Percentiles rank a stretch among this genome's conserved stretches.
phyloP scores from a whole-genome alignment of 352 stramenopile species.

The Globisporangium canariense region DNA sequence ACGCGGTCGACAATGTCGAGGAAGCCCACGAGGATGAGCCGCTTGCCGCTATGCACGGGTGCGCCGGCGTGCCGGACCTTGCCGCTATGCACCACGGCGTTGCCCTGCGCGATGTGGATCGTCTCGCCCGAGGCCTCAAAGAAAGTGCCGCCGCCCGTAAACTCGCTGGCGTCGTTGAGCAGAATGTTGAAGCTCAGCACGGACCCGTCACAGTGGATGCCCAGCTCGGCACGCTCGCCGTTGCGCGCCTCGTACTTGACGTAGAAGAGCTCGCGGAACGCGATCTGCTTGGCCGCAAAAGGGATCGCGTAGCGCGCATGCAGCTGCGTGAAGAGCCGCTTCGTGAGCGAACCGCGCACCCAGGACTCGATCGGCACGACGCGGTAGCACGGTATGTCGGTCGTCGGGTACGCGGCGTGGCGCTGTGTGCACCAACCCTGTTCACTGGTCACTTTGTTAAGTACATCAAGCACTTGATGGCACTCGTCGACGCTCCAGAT shows the following conservation, averaged over 20 bases:
- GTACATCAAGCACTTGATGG: slow-evolving; percentile 28
- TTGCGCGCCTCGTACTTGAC: slow-evolving; percentile 79
- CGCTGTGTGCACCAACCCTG: slow-evolving; percentile 76
- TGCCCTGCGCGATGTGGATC: slow-evolving; percentile 76
- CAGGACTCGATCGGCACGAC: slow-evolving; percentile 60
- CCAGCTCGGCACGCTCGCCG: slow-evolving; percentile 67
- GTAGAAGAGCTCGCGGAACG: slow-evolving; percentile 86
- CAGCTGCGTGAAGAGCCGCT: slow-evolving; percentile 61
- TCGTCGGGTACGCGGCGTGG: slow-evolving; percentile 81
- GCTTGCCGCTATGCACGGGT: slow-evolving; percentile 72
- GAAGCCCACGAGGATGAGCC: slow-evolving; percentile 92
- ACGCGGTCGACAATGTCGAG: slow-evolving; percentile 75
- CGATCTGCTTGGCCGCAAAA: slow-evolving; percentile 35
- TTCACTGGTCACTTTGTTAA: slow-evolving; percentile 34
- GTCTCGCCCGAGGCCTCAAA: slow-evolving; percentile 81
- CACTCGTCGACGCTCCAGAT: slow-evolving; percentile 61
- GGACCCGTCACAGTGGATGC: slow-evolving; percentile 91
- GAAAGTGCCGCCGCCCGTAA: slow-evolving; percentile 90
- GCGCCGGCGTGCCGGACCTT: slow-evolving; percentile 92
- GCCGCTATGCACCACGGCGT: slow-evolving; percentile 89
- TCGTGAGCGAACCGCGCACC: slow-evolving; percentile 47
- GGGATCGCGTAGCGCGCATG: slow-evolving; percentile 40
- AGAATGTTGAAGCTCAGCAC: slow-evolving; percentile 94
- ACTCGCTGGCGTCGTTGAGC: slow-evolving; percentile 78
- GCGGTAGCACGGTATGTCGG: slow-evolving; percentile 77